Base-by-base conservation (phyloP, 1,284 basidiomycete species). In the Irpex sp. region DNA sequence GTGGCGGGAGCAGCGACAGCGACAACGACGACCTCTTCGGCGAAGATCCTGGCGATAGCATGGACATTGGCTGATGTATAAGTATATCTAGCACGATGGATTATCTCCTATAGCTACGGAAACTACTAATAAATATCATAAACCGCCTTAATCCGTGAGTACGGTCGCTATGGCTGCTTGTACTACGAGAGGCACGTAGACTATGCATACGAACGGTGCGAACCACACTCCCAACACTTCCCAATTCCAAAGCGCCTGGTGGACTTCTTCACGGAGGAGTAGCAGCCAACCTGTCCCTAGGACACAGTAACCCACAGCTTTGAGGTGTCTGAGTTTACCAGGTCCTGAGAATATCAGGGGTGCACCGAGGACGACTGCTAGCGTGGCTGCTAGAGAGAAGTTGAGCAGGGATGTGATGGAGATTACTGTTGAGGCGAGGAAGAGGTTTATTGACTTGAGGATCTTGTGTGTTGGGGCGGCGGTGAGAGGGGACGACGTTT, bases 321-420 rank as follows among this genome's bases (percentile, higher is more conserved):
- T 80, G 0, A 69, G 64, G 4, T 82, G 50, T 9, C 78, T 71
- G 21, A 36, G 59, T 3, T 64, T 67, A 19, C 70, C 58, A 0
- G 74, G 74, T 4, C 80, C 78, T 35, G 83, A 77, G 37, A 85
- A 66, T 53, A 84, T 79, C 62, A 90, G 79, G 33, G 88, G 87
- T 60, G 88, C 65, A 35, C 86, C 87, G 11, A 91, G 81, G 8
- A 84, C 68, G 43, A 87, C 73, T 0, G 89, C 87, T 6, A 94
- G 81, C 6, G 82, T 74, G 35, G 89, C 86, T 0, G 94, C 90
- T 17, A 96, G 86, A 3, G 92, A 93, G 76, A 95, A 96, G 75
- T 97, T 97, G 70, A 96, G 86, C 64, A 96, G 88, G 4, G 93
- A 90, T 17, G 87, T 88, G 55, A 93, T 86, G 26, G 94, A 93